Evolutionary conservation across 2,329 filamentous ascomycete genomes (phyloP).

Genomic region (Pseudophaeomoniella oleicola): DNA sequence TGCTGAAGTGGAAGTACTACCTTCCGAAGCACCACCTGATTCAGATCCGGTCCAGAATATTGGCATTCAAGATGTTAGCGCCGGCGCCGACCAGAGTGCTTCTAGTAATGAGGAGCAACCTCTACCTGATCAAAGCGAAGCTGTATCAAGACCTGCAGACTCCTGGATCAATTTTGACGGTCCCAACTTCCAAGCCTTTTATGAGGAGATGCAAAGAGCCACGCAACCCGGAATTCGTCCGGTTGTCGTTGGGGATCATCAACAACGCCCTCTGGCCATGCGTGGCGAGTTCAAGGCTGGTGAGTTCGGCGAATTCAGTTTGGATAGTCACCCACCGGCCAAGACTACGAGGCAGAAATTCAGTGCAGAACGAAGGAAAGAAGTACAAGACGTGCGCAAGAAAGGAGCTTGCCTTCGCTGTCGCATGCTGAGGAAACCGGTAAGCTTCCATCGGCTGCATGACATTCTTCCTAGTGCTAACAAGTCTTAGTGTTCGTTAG

Average conservation of each 20-base stretch:
- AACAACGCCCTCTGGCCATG: constrained; percentile 6
- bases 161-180: constrained; percentile 1
- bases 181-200: constrained; percentile 1
- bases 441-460: constrained; percentile 11
- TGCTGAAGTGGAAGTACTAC: constrained; percentile 1
- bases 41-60: constrained; percentile 1
- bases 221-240: constrained; percentile 25
- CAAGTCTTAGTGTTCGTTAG: constrained; percentile 36
- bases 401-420: constrained; percentile 47
- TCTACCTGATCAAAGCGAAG: not conserved
- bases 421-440: constrained; percentile 49
- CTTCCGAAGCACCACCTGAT: not conserved
- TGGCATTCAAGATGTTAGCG: not conserved
- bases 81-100: not conserved
- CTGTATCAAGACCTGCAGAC: not conserved
- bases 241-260: constrained; percentile 25
- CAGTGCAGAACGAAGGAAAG: constrained; percentile 38
- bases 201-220: constrained; percentile 15
- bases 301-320: constrained; percentile 24
- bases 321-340: constrained; percentile 25
- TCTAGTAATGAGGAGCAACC: not conserved
- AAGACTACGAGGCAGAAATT: constrained; percentile 42
- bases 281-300: constrained; percentile 17
- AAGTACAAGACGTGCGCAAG: constrained; percentile 46
- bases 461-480: constrained; percentile 1